These are phyloP conservation scores for Beauveria australis DNA, from an alignment of 2,329 filamentous ascomycete genomes.

Conservation along the genomic window DNA sequence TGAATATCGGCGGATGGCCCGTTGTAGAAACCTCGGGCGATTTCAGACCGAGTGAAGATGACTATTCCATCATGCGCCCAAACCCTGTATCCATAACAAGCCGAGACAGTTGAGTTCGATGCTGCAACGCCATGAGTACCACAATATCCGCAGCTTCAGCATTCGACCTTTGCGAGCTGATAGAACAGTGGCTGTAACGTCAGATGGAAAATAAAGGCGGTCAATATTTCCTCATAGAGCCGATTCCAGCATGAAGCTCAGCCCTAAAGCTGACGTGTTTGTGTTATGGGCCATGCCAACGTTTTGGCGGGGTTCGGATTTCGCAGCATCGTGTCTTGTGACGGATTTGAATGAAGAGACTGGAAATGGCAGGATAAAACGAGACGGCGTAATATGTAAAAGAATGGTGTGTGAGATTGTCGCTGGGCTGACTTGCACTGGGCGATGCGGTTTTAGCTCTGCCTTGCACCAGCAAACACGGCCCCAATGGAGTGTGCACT, in stretches of 20 bases:
- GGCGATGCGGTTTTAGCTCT: neutral
- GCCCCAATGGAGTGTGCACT: neutral
- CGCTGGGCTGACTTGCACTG: neutral
- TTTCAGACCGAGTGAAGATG: neutral
- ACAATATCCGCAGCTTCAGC: neutral
- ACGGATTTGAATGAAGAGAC: neutral
- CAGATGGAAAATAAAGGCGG: neutral
- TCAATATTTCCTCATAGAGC: neutral
- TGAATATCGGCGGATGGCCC: no score
- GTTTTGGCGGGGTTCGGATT: constrained; percentile 1
- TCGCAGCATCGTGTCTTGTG: neutral
- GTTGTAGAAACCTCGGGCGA: no score
- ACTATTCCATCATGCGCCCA: neutral
- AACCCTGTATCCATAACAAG: neutral
- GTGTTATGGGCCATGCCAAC: neutral
- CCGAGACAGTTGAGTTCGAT: neutral
- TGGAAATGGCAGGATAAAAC: neutral
- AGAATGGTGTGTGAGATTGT: neutral
- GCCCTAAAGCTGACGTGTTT: constrained; percentile 3
- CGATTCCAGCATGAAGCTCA: neutral
- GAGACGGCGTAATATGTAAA: neutral
- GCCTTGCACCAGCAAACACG: neutral
- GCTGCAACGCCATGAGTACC: no score
- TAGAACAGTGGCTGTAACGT: neutral
- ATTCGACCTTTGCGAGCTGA: neutral